Evolutionary conservation across 2,329 filamentous ascomycete species (phyloP).

Genomic region (Aspergillus arachidicola): DNA sequence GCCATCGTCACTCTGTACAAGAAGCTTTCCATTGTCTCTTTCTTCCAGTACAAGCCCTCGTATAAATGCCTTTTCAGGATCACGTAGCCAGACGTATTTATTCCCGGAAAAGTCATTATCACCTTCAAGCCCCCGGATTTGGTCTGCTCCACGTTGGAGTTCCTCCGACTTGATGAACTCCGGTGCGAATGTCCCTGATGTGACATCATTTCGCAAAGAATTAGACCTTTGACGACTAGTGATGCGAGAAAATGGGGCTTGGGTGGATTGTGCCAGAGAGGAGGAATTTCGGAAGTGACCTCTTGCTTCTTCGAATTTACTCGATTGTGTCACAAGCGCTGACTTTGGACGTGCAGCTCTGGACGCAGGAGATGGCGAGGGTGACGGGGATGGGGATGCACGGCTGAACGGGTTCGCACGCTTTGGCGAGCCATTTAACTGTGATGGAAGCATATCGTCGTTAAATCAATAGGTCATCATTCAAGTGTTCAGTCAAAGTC

Average conservation of each 20-base stretch:
- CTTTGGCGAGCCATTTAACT: slow-evolving; percentile 67
- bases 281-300: slow-evolving; percentile 72
- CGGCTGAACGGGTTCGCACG: slow-evolving; percentile 80
- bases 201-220: slow-evolving; percentile 65
- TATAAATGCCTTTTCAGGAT: slow-evolving; percentile 83
- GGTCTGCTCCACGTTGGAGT: slow-evolving; percentile 59
- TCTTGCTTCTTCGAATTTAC: slow-evolving; percentile 43
- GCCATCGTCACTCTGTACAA: slow-evolving; percentile 93
- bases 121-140: slow-evolving; percentile 77
- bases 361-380: slow-evolving; percentile 61
- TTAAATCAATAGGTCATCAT: slow-evolving; percentile 34
- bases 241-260: slow-evolving; percentile 45
- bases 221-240: slow-evolving; percentile 54
- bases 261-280: slow-evolving; percentile 57
- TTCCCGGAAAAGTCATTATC: slow-evolving; percentile 99
- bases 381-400: slow-evolving; percentile 57
- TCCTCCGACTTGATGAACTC: slow-evolving; percentile 93
- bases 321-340: slow-evolving; percentile 67
- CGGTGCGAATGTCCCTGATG: slow-evolving; percentile 86
- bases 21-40: slow-evolving; percentile 65
- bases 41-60: slow-evolving; percentile 92
- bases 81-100: slow-evolving; percentile 95
- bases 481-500: slow-evolving; percentile 18
- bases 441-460: slow-evolving; percentile 55
- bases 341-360: slow-evolving; percentile 68